Conservation (phyloP, 495 filamentous ascomycete genomes). For the Podospora appendiculata region DNA sequence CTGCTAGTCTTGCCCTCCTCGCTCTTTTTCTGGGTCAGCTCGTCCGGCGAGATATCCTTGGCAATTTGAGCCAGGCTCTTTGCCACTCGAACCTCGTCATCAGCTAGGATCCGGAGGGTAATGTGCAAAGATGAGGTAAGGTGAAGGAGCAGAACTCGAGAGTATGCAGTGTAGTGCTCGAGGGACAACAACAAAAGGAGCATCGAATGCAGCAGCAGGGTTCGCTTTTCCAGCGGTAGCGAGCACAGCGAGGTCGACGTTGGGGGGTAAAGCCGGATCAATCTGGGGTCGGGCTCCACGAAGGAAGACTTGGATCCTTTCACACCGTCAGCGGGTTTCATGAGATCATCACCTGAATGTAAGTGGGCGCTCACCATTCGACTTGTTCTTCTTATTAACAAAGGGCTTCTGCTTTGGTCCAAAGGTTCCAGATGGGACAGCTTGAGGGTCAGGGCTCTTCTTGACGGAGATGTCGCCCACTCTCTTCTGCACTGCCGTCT, state of each 20-base stretch:
- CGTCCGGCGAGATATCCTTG: constrained; percentile 59
- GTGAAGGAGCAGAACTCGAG: constrained; percentile 65
- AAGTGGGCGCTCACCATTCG: constrained; percentile 4
- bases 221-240: constrained; percentile 35
- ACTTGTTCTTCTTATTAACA: constrained; percentile 7
- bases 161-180: constrained; percentile 72
- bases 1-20: constrained; percentile 58
- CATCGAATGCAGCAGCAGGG: constrained; percentile 48
- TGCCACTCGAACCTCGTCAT: constrained; percentile 69
- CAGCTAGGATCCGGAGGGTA: constrained; percentile 53
- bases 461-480: constrained; percentile 34
- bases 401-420: constrained; percentile 3
- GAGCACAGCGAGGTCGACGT: constrained; percentile 32
- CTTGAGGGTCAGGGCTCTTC: constrained; percentile 12
- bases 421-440: not conserved
- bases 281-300: constrained; percentile 27
- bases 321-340: constrained; percentile 1
- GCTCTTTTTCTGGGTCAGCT: constrained; percentile 56
- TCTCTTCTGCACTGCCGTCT: constrained; percentile 25
- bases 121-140: constrained; percentile 61
- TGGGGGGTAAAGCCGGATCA: constrained; percentile 37
- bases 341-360: not conserved
- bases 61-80: constrained; percentile 65
- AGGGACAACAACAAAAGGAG: constrained; percentile 70
- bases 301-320: constrained; percentile 21